Evolutionary conservation across 1,139 yeast genomes (phyloP), one percentile per base, ranked within the genome.

Genomic region (Nakaseomyces uthaithaninus): DNA sequence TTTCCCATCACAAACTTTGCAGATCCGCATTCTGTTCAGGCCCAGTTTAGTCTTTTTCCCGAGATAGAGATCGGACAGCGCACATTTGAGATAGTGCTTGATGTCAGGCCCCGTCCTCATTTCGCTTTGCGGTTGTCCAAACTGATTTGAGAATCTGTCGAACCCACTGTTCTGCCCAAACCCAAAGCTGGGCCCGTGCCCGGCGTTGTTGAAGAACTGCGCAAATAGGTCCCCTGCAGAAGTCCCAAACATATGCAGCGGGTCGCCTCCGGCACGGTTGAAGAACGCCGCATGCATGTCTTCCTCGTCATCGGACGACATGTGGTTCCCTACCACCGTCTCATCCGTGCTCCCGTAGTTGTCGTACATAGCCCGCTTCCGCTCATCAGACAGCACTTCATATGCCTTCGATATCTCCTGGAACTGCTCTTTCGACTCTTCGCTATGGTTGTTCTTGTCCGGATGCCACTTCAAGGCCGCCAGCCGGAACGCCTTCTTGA

Each of bases 381-480:
- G 68, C 14, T 64, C 68, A 50, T 77, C 80, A 2, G 69, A 64
- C 38, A 77, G 64, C 26, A 74, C 64, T 52, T 75, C 80, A 54
- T 77, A 77, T n/a, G 81, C 82, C 48, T 65, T 69, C 6, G 77
- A 70, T 41, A 77, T 62, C 51, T 74, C 75, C 57, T 77, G 77
- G 54, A 77, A 77, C 59, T 67, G 72, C 53, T 69, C 74, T 33
- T 79, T 79, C 2, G 81, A 75, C 31, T 59, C 62, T 55, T 72
- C 73, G 2, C 68, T 62, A 31, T 63, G 66, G 64, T 48, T 53
- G 26, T 63, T 63, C 55, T 84, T 85, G 55, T 85, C 95, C 0
- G 95, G 95, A 56, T 85, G 95, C 22, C 72, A 60, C 10, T 60
- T 59, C 11, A 85, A 64, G 14, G 86, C 69, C 26, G 71, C 70